Evolutionary conservation across 371 early-diverging fungal genomes (phyloP).

Genomic region (Vairimorpha apis): DNA sequence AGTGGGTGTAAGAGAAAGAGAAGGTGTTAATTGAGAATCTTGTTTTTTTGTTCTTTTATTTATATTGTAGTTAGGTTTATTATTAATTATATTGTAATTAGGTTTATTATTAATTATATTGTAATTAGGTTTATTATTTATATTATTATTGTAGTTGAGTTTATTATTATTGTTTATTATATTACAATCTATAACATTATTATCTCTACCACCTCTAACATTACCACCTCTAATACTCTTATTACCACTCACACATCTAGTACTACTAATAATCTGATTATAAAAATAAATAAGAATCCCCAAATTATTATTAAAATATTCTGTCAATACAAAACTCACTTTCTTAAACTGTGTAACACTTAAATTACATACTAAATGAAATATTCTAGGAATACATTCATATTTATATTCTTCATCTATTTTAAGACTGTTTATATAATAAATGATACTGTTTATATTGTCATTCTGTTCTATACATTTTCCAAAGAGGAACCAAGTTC

Average conservation of each 20-base stretch:
- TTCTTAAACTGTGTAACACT: conserved; percentile 14
- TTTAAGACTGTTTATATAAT: conserved; percentile 44
- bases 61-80: no score
- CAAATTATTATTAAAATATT: conserved; percentile 6
- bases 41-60: no score
- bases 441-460: conserved; percentile 41
- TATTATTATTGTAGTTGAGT: no score
- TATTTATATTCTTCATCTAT: conserved; percentile 41
- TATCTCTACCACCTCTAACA: conserved; percentile 29
- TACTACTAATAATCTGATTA: conserved; percentile 56
- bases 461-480: conserved; percentile 56
- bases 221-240: no score
- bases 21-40: no score
- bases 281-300: conserved; percentile 52
- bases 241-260: no score
- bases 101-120: neutral
- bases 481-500: conserved; percentile 52
- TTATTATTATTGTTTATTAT: no score
- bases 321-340: neutral
- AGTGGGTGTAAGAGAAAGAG: no score
- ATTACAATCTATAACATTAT: conserved; percentile 50
- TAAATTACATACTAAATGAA: conserved; percentile 53
- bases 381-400: conserved; percentile 60
- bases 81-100: no score
- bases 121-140: conserved; percentile 1